Percentiles rank a stretch among this genome's conserved stretches.
These are phyloP conservation scores for Plectosphaerella cucumerina DNA, from an alignment of 2,329 filamentous ascomycete genomes.

Conservation along the genomic window DNA sequence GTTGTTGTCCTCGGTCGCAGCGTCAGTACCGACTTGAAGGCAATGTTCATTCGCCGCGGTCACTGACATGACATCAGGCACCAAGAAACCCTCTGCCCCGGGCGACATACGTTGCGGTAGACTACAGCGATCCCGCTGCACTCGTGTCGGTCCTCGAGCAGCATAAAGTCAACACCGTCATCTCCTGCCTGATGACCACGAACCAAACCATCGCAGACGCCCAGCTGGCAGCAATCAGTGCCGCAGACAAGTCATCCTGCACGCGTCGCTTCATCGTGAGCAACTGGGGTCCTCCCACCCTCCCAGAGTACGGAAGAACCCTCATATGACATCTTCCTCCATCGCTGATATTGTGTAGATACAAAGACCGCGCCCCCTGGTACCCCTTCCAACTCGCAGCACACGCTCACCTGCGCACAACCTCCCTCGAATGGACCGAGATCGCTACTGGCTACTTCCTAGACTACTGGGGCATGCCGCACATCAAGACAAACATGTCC, in stretches of 20 bases:
- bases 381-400: background rate
- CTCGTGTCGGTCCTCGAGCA: background rate
- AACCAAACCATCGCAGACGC: conserved; percentile 18
- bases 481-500: conserved; percentile 18
- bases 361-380: background rate
- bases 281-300: conserved; percentile 26
- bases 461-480: conserved; percentile 21
- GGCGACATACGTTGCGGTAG: background rate
- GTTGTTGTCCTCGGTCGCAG: background rate
- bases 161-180: conserved; percentile 33
- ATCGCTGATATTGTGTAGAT: background rate
- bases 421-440: conserved; percentile 12
- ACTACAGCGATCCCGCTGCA: background rate
- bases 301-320: background rate
- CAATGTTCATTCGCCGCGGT: background rate
- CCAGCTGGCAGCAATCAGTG: conserved; percentile 37
- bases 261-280: conserved; percentile 38
- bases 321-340: background rate
- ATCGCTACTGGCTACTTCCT: conserved; percentile 17
- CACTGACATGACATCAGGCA: background rate
- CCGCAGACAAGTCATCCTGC: conserved; percentile 29
- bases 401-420: background rate
- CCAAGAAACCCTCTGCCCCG: background rate
- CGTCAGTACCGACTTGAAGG: background rate
- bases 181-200: conserved; percentile 33